Evolutionary conservation across 1,139 yeast genomes (phyloP).

Genomic region (Meyerozyma elateridarum): DNA sequence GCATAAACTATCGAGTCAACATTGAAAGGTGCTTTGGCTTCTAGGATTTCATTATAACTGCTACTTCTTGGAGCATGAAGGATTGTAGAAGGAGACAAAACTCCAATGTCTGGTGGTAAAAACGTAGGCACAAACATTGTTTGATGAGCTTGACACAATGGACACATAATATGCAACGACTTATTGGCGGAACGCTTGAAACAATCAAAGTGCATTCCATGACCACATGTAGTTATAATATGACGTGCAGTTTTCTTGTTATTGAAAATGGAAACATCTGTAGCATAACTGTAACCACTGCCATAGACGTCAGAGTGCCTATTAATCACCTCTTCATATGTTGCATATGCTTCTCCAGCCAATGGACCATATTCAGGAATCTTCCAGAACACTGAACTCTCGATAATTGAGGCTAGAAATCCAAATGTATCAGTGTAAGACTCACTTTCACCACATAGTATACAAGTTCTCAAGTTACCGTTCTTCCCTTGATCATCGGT

Average conservation of each 20-base stretch:
- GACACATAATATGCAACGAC: conserved; percentile 44
- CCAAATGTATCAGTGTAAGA: conserved; percentile 46
- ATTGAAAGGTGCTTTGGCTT: not conserved
- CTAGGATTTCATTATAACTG: conserved; percentile 10
- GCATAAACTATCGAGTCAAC: no score
- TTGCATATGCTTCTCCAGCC: not conserved
- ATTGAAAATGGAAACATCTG: conserved; percentile 7
- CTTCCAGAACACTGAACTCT: conserved; percentile 43
- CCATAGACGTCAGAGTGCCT: conserved; percentile 19
- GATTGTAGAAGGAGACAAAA: conserved; percentile 7
- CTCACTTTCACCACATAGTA: conserved; percentile 61
- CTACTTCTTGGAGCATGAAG: conserved; percentile 6
- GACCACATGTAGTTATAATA: conserved; percentile 62
- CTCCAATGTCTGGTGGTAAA: conserved; percentile 17
- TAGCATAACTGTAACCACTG: conserved; percentile 19
- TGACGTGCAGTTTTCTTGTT: conserved; percentile 16
- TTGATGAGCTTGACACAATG: conserved; percentile 56
- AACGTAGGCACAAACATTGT: conserved; percentile 44
- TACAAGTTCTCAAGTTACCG: conserved; percentile 42
- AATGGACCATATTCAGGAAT: conserved; percentile 28
- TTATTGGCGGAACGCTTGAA: conserved; percentile 30
- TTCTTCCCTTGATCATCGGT: conserved; percentile 10
- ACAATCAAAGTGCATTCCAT: conserved; percentile 61
- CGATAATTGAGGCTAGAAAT: conserved; percentile 39
- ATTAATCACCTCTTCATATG: conserved; percentile 7